phyloP scores from a whole-genome alignment of 108 stramenopile genomes.

The Cyclotella kingstonii region DNA sequence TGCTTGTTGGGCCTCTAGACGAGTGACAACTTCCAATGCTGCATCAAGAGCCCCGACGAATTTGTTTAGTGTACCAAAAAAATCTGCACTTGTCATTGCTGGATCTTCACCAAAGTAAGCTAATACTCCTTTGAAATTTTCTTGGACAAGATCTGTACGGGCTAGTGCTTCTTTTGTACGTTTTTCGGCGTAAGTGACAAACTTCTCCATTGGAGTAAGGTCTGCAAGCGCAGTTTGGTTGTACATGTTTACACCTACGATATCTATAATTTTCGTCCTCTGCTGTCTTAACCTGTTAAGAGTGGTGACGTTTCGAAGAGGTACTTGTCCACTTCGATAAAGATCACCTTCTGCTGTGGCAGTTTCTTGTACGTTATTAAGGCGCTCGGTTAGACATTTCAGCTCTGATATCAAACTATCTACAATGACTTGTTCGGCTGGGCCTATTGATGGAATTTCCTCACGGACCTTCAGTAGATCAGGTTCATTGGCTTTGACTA shows the following conservation, averaged over 20 bases:
- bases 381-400: constrained; percentile 56
- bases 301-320: constrained; percentile 17
- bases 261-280: constrained; percentile 51
- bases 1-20: constrained; percentile 49
- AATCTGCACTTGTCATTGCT: constrained; percentile 76
- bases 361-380: constrained; percentile 52
- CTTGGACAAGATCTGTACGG: constrained; percentile 55
- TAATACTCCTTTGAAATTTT: constrained; percentile 60
- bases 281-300: constrained; percentile 63
- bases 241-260: constrained; percentile 59
- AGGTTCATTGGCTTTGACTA: constrained; percentile 73
- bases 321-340: constrained; percentile 43
- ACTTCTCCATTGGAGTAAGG: constrained; percentile 74
- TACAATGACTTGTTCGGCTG: constrained; percentile 61
- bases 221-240: constrained; percentile 59
- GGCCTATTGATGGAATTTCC: constrained; percentile 61
- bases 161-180: constrained; percentile 50
- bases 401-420: constrained; percentile 61
- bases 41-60: constrained; percentile 71
- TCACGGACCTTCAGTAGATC: constrained; percentile 59
- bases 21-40: constrained; percentile 65
- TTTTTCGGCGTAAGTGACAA: constrained; percentile 53
- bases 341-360: constrained; percentile 58
- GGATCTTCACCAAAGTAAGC: constrained; percentile 89
- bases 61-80: constrained; percentile 80